Base-by-base conservation (phyloP, 129 eudicot genomes). In the Saussurea involucrata region DNA sequence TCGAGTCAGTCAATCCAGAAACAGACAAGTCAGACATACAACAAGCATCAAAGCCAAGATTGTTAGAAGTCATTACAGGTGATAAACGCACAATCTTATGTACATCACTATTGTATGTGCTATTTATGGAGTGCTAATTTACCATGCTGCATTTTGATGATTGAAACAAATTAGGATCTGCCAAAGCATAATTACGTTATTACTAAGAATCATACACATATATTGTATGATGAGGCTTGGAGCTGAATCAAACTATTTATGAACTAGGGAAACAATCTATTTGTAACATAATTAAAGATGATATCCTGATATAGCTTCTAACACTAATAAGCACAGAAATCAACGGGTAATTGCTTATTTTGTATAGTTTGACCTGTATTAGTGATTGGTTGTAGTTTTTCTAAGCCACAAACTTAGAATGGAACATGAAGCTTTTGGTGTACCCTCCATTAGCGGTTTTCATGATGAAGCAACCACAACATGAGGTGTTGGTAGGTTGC, bases 1-100 rank as follows among this genome's bases (percentile, higher is more conserved):
- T 46, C 25, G 73, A 66, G n/a, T 79, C 84, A 65, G 32, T 55
- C 1, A 29, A 61, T 53, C 20, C 46, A 24, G 76, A 78, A 29
- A 3, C 29, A 58, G 87, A 81, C 21, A 85, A 73, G 82, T 72
- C 63, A 10, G 78, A 79, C 77, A 88, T 76, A 63, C 87, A 76
- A 53, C 82, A 85, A 13, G 40, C 70, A 42, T 18, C 74, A 66
- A 72, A 79, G 83, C 87, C 72, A 77, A 89, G 89, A 73, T 75
- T 76, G 40, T 77, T 94, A 79, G 86, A 91, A 73, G 97, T 91
- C 82, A 86, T 94, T 66, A 94, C 98, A 87, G 98, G 98, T 93
- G 82, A 63, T 42, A 11, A 58, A 63, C 17, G 22, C 22, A 28
- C 55, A 29, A 58, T 21, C 25, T 21, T 78, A 18, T 37, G 6